Conservation (phyloP, 768 basidiomycete species). For the Mycena vitilis region DNA sequence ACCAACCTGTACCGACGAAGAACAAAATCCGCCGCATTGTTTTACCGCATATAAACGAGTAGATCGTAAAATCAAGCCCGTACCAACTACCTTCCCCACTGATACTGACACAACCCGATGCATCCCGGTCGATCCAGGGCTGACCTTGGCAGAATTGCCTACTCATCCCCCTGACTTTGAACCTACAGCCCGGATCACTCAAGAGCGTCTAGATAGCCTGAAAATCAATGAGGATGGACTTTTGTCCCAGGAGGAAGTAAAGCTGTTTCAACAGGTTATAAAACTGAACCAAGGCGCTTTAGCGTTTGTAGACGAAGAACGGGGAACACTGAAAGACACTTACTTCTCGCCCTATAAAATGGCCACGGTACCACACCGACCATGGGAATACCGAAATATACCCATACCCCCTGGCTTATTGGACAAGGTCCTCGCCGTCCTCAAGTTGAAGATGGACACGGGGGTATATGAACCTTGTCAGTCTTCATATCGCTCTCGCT, state of each 20-base stretch:
- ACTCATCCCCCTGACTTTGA: background rate
- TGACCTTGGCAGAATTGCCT: background rate
- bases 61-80: background rate
- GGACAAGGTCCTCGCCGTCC: slow-evolving; percentile 30
- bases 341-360: slow-evolving; percentile 13
- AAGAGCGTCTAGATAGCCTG: slow-evolving; percentile 2
- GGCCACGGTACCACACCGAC: slow-evolving; percentile 4
- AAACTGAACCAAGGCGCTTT: slow-evolving; percentile 1
- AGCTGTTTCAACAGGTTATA: slow-evolving; percentile 3
- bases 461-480: slow-evolving; percentile 6
- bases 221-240: slow-evolving; percentile 1
- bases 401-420: slow-evolving; percentile 1
- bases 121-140: background rate
- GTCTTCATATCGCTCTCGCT: slow-evolving; percentile 2
- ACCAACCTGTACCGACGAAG: background rate
- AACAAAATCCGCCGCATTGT: background rate
- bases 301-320: slow-evolving; percentile 11
- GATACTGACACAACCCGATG: background rate
- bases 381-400: slow-evolving; percentile 18
- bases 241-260: background rate
- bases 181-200: background rate
- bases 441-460: slow-evolving; percentile 3
- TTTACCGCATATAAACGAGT: slow-evolving; percentile 7
- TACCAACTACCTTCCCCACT: background rate
- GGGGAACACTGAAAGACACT: slow-evolving; percentile 14